Evolutionary conservation across 2,329 filamentous ascomycete genomes (phyloP), one percentile per base, ranked within the genome.

Genomic region (Ramularia collo-cygni): DNA sequence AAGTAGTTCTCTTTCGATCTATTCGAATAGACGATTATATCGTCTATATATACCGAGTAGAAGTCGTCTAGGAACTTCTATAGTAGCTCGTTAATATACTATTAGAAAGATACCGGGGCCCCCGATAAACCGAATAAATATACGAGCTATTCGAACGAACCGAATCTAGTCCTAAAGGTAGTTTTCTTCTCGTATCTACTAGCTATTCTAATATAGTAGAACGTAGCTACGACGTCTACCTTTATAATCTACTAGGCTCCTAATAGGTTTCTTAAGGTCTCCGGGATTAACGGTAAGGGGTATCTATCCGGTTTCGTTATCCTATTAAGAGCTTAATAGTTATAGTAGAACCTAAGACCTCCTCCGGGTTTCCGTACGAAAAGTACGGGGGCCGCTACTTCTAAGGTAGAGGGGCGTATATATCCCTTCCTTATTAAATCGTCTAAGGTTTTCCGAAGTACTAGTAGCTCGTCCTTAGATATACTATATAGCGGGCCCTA

Each of bases 231-330:
- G 26, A 60, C 18, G 38, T 59, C 40, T 15, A 59, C 28, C 18
- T 48, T 52, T 3, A 38, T 54, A 43, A 52, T 59, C 30, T 13
- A 44, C 24, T 7, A 34, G 40, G 39, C 32, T 40, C 17, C 17
- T 34, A 19, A n/a, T n/a, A 60, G 30, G 21, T 38, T 19, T 40
- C 54, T 40, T n/a, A 43, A 17, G 16, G 42, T 45, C 38, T 58
- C 41, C 31, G 37, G 15, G 26, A 59, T 59, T 17, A 51, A 38
- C 2, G 34, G 50, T 44, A 62, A 30, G 3, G 31, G 46, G 33
- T 58, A 56, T 18, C 43, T 21, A 44, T 59, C 54, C 38, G 59
- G 58, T 16, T 52, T 45, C 3, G 40, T 61, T 9, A 55, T 50
- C 8, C 47, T 40, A 38, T 60, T 62, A 28, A 59, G 24, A 15